Evolutionary conservation across 1,284 basidiomycete genomes (phyloP).

Genomic region (Tilletia indica): DNA sequence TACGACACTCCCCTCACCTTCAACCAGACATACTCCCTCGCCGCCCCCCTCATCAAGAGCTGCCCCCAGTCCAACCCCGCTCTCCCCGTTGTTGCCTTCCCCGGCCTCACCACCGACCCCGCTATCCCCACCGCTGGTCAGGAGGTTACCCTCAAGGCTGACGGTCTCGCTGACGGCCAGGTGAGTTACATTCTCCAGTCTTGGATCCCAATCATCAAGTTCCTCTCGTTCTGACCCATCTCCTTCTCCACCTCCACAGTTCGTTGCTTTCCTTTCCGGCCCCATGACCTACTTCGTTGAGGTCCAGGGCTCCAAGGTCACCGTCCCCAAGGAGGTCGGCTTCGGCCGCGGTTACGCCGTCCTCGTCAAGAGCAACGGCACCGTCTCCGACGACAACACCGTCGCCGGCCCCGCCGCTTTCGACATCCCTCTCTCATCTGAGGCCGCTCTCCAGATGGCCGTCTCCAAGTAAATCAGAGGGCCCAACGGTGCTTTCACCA

Average conservation of each 20-base stretch:
- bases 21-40: conserved; percentile 57
- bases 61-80: conserved; percentile 62
- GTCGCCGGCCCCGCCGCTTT: conserved; percentile 62
- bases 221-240: background rate
- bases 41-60: conserved; percentile 57
- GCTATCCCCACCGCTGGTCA: conserved; percentile 38
- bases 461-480: conserved; percentile 6
- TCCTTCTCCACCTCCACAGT: conserved; percentile 36
- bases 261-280: conserved; percentile 59
- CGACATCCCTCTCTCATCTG: conserved; percentile 39
- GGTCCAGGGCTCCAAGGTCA: conserved; percentile 49
- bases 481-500: too few relatives aligned
- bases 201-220: too few relatives aligned
- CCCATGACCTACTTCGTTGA: conserved; percentile 50
- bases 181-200: too few relatives aligned
- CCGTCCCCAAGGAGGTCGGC: conserved; percentile 52
- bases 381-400: conserved; percentile 57
- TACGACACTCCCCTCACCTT: conserved; percentile 62
- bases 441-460: conserved; percentile 17
- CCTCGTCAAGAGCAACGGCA: conserved; percentile 52
- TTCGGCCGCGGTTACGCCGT: conserved; percentile 59
- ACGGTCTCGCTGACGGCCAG: conserved; percentile 38
- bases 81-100: conserved; percentile 60
- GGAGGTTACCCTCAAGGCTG: conserved; percentile 53
- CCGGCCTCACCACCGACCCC: conserved; percentile 57